These are phyloP conservation scores for Diplodia scrobiculata DNA, from an alignment of 2,329 filamentous ascomycete genomes.

Conservation along the genomic window DNA sequence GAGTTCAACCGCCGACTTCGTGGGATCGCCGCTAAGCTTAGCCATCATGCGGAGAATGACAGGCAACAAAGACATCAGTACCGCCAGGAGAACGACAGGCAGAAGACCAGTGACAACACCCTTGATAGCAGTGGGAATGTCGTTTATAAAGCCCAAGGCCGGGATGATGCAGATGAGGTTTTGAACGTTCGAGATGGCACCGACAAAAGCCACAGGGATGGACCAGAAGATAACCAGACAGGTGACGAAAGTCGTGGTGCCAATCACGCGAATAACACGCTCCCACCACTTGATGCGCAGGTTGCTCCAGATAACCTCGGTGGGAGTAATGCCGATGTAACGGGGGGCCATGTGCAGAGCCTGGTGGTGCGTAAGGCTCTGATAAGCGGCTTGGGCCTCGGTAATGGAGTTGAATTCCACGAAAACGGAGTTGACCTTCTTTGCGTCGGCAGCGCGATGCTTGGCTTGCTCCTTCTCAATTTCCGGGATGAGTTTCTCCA, in stretches of 20 bases:
- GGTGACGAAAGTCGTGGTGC: conserved; percentile 70
- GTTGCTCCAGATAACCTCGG: conserved; percentile 85
- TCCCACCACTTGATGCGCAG: conserved; percentile 86
- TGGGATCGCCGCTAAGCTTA: conserved; percentile 77
- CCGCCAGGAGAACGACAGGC: conserved; percentile 73
- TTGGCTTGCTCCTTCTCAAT: conserved; percentile 24
- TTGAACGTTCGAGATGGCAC: conserved; percentile 80
- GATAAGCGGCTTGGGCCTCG: conserved; percentile 82
- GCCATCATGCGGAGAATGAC: conserved; percentile 68
- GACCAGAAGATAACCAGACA: conserved; percentile 87
- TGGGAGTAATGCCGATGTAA: conserved; percentile 78
- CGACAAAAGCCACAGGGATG: conserved; percentile 75
- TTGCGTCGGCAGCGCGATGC: background rate
- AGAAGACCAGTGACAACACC: conserved; percentile 84
- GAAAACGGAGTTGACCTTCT: conserved; percentile 65
- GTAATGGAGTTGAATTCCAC: conserved; percentile 84
- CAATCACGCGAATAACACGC: conserved; percentile 69
- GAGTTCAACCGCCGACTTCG: conserved; percentile 76
- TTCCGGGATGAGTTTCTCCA: conserved; percentile 24
- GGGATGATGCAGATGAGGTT: conserved; percentile 64
- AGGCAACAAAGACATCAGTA: conserved; percentile 85
- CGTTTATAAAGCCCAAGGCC: conserved; percentile 73
- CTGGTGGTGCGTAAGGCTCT: conserved; percentile 83
- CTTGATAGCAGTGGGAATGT: conserved; percentile 70
- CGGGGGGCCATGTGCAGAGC: conserved; percentile 84